Conservation (phyloP, 805 yeast species). For the Kuraishia molischiana region DNA sequence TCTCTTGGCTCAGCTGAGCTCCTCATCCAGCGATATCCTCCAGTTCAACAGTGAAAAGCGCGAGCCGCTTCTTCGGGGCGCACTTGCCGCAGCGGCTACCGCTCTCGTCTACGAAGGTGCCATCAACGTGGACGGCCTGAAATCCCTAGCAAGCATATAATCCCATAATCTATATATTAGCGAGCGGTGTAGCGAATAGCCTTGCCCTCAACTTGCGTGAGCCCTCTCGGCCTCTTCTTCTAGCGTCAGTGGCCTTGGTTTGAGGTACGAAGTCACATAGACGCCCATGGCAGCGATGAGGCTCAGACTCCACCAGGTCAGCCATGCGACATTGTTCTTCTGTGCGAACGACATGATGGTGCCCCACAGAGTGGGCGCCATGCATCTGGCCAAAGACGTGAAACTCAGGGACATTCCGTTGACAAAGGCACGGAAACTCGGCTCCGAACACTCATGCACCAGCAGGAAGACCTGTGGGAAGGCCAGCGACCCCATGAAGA, state of each 20-base stretch:
- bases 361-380: constrained; percentile 54
- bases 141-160: neutral
- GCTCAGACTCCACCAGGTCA: constrained; percentile 8
- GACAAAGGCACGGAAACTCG: constrained; percentile 46
- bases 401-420: constrained; percentile 48
- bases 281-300: neutral
- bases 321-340: constrained; percentile 5
- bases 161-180: neutral
- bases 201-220: no score
- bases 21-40: constrained; percentile 3
- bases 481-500: constrained; percentile 31
- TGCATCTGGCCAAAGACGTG: constrained; percentile 42
- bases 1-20: constrained; percentile 32
- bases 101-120: constrained; percentile 14
- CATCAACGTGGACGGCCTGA: constrained; percentile 11
- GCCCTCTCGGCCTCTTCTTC: no score
- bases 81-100: constrained; percentile 16
- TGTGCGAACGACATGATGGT: constrained; percentile 7
- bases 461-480: constrained; percentile 45
- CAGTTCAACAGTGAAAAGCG: constrained; percentile 7
- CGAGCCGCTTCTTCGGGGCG: constrained; percentile 10
- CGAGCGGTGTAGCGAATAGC: no score
- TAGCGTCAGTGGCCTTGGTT: neutral
- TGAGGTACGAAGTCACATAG: neutral
- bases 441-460: constrained; percentile 43